phyloP scores from a whole-genome alignment of 2,329 filamentous ascomycete genomes.

The Neofusicoccum parvum region DNA sequence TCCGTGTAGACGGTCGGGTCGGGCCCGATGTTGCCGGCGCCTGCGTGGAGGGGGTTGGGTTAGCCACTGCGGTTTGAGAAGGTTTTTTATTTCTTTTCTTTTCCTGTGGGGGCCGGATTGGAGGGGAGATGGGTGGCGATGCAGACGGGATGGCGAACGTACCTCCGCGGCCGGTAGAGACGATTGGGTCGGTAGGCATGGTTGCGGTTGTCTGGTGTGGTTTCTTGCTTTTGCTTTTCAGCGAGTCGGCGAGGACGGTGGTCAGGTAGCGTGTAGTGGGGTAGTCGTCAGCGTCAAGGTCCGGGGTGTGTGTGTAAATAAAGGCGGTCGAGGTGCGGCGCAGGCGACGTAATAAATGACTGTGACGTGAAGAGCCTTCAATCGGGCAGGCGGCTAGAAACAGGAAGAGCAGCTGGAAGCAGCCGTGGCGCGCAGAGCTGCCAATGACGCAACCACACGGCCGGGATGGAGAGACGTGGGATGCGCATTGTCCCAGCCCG shows the following conservation, averaged over 20 bases:
- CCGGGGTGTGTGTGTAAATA: neutral
- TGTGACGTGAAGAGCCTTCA: neutral
- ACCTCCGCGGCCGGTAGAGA: slow-evolving; percentile 58
- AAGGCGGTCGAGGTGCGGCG: neutral
- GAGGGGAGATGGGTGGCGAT: neutral
- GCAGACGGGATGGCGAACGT: slow-evolving; percentile 23
- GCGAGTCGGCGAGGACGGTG: neutral
- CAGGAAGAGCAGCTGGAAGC: neutral
- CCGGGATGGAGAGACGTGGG: neutral
- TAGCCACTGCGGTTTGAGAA: neutral
- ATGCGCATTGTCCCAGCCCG: neutral
- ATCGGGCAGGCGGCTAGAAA: neutral
- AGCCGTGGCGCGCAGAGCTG: neutral
- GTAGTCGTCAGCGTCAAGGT: neutral
- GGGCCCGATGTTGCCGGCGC: slow-evolving; percentile 55
- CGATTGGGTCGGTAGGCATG: slow-evolving; percentile 32
- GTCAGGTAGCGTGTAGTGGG: neutral
- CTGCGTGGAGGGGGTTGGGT: slow-evolving; percentile 31
- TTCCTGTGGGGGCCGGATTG: neutral
- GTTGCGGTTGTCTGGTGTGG: neutral
- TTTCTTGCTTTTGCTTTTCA: neutral
- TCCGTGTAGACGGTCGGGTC: slow-evolving; percentile 44
- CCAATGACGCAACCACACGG: slow-evolving; percentile 9
- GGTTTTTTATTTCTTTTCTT: too few species aligned
- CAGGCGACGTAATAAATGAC: slow-evolving; percentile 1